Conservation (phyloP, 2,329 filamentous ascomycete genomes). For the Hymenoscyphus repandus region DNA sequence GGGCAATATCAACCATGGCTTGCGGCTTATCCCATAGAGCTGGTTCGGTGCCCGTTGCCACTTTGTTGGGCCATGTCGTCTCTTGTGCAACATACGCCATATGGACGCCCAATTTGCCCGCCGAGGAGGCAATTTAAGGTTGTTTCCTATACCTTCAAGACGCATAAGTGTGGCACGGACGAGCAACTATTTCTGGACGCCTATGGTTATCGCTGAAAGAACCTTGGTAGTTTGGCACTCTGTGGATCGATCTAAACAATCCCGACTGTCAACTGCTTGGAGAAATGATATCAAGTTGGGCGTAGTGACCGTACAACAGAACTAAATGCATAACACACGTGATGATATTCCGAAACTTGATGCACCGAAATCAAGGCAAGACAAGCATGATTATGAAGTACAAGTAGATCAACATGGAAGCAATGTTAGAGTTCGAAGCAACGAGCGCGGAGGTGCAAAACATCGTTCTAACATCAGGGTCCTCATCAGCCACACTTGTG, state of each 20-base stretch:
- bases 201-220: neutral
- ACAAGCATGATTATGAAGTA: too few relatives aligned
- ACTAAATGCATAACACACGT: too few relatives aligned
- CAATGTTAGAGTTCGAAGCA: too few relatives aligned
- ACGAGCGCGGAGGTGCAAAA: too few relatives aligned
- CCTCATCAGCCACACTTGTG: too few relatives aligned
- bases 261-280: too few relatives aligned
- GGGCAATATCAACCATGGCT: constrained; percentile 1
- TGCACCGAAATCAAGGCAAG: too few relatives aligned
- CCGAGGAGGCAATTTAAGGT: neutral
- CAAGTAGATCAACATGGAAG: too few relatives aligned
- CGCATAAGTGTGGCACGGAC: neutral
- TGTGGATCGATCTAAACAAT: neutral
- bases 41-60: neutral
- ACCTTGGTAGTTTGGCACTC: neutral
- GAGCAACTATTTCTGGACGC: neutral
- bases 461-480: too few relatives aligned
- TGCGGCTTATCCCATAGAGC: neutral
- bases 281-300: too few relatives aligned
- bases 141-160: neutral
- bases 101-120: neutral
- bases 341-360: too few relatives aligned
- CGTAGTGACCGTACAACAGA: too few relatives aligned
- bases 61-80: neutral
- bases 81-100: neutral